phyloP scores from a whole-genome alignment of 257 asterid genomes.

The Echites panduratus region DNA sequence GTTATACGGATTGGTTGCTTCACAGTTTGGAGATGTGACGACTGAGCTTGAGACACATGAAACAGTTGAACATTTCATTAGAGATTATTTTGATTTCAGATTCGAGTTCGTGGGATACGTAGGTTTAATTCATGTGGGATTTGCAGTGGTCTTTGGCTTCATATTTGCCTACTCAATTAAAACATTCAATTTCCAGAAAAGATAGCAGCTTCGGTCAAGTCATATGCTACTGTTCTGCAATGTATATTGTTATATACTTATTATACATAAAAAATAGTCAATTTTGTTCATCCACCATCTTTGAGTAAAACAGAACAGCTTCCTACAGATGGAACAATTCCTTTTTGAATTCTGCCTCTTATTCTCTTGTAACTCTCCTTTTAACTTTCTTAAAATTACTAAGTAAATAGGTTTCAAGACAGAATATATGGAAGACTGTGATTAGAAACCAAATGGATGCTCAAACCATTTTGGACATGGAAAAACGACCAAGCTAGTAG shows the following conservation, averaged over 20 bases:
- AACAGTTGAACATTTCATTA: constrained; percentile 51
- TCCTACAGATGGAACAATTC: no score
- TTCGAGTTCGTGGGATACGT: constrained; percentile 55
- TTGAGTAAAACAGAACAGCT: no score
- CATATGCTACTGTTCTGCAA: neutral
- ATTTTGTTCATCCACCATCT: no score
- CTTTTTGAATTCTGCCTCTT: no score
- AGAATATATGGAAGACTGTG: no score
- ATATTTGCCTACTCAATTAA: constrained; percentile 59
- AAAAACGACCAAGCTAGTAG: no score
- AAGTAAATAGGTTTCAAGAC: no score
- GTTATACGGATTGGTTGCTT: constrained; percentile 14
- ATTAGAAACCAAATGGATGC: no score
- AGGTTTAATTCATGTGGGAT: constrained; percentile 41
- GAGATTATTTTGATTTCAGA: constrained; percentile 43
- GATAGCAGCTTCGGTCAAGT: constrained; percentile 23
- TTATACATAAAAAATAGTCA: no score
- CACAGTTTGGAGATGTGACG: constrained; percentile 21
- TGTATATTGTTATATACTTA: neutral
- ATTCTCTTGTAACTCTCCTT: no score
- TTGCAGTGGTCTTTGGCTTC: constrained; percentile 46
- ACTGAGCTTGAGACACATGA: constrained; percentile 24
- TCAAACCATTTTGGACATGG: no score
- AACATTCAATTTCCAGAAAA: constrained; percentile 64
- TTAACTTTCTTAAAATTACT: no score